phyloP scores from a whole-genome alignment of 2,329 filamentous ascomycete genomes.

The Ceratocystis alfenasii region DNA sequence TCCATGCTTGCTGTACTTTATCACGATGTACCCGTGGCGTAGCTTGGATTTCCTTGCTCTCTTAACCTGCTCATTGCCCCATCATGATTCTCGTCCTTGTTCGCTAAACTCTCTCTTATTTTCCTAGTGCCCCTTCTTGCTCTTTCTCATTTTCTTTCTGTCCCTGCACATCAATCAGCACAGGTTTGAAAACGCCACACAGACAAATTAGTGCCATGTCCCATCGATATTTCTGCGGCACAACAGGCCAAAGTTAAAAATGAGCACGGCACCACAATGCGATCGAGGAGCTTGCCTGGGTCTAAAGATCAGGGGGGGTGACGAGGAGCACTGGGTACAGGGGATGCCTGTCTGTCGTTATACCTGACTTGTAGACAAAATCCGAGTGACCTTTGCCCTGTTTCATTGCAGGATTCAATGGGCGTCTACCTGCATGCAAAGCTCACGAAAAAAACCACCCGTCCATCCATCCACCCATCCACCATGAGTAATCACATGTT shows the following conservation, averaged over 20 bases:
- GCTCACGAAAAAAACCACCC: background rate
- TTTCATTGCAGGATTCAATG: constrained; percentile 2
- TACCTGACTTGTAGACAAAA: background rate
- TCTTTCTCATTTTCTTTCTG: background rate
- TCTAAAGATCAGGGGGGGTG: background rate
- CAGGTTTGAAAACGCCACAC: constrained; percentile 9
- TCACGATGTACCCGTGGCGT: background rate
- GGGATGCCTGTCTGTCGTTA: background rate
- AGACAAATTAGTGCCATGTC: constrained; percentile 8
- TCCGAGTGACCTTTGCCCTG: background rate
- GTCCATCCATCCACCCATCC: background rate
- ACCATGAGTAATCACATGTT: no score
- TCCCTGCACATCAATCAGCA: background rate
- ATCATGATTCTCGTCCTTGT: background rate
- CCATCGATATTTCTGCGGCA: background rate
- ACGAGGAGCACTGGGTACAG: background rate
- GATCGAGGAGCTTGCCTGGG: background rate
- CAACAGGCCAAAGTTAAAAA: constrained; percentile 5
- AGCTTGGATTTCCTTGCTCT: background rate
- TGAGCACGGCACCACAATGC: background rate
- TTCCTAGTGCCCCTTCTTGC: background rate
- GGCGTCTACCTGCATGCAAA: constrained; percentile 10
- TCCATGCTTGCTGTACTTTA: no score
- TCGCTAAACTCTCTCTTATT: background rate
- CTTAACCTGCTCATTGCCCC: background rate